Base-by-base conservation (phyloP, 148 eudicot genomes). In the Heliamphora exappendiculata region DNA sequence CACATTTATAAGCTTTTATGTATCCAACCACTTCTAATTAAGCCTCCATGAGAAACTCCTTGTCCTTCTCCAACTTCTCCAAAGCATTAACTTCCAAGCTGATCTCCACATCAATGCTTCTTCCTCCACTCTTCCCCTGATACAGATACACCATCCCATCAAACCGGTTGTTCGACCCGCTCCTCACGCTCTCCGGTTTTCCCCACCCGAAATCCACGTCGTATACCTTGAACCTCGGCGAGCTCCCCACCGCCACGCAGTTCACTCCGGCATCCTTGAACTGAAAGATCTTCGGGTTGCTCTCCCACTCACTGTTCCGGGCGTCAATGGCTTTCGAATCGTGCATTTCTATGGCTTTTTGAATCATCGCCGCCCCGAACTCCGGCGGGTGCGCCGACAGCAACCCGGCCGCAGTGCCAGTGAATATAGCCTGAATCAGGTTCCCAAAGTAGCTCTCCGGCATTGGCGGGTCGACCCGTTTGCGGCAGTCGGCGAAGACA, bases 71-170 rank as follows among this genome's bases (percentile, higher is more conserved):
- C 81, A 95, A 75, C 24, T 74, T 90, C 74, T 93, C 96, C 99
- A 95, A 92, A 0, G 97, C 91, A 33, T 70, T 80, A 2, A 69
- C 85, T 14, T 86, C 93, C 93, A 95, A 83, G 53, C 89, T 95
- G 20, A 95, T 89, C 89, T 95, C 99, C 84, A 95, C 88, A 81
- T 95, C 97, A 76, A 92, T 91, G 78, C 96, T 82, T 59, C 83
- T 88, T 26, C 90, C 99, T 2, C 97, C 97, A 36, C 72, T 79
- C 81, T 91, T 95, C 51, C 87, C 97, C 14, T 85, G 90, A 81
- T 92, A 95, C 83, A 95, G 78, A 78, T 92, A 93, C 67, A 95
- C 90, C 99, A 95, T 95, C 58, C 99, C 99, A 62, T 95, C 97
- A 75, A 95, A 95, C 82, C 97, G 80, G 75, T 95, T 95, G 68